These are phyloP conservation scores for Oryza australiensis DNA, from an alignment of 176 grass and related monocot genomes.

Conservation along the genomic window DNA sequence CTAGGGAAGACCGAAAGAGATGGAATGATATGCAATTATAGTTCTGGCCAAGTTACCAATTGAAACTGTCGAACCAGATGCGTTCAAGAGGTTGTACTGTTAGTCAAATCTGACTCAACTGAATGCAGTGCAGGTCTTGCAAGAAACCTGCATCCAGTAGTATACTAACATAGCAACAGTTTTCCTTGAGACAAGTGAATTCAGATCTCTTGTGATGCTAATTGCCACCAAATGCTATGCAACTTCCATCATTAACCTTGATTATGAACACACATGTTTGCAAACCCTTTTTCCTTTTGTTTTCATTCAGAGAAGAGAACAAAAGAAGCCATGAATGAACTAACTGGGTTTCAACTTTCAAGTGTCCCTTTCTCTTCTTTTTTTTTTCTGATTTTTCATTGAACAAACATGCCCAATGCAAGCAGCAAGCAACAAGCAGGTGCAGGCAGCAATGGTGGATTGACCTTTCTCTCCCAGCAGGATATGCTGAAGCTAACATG, in stretches of 20 bases:
- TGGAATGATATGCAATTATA: not conserved
- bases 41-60: not conserved
- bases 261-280: not conserved
- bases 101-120: slow-evolving; percentile 8
- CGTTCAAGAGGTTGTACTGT: not conserved
- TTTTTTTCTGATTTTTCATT: not conserved
- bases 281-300: not conserved
- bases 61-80: not conserved
- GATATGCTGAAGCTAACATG: slow-evolving; percentile 37
- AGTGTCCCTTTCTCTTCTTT: not conserved
- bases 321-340: not conserved
- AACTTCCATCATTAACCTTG: not conserved
- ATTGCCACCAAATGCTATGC: not conserved
- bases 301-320: not conserved
- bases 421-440: not conserved
- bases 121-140: not conserved
- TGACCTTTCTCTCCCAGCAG: slow-evolving; percentile 16
- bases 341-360: slow-evolving; percentile 6
- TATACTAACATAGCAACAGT: not conserved
- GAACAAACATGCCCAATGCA: not conserved
- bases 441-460: not conserved
- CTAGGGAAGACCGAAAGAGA: not conserved
- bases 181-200: not conserved
- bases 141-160: not conserved
- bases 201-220: not conserved